Percentiles rank a stretch among this genome's conserved stretches.
phyloP scores from a whole-genome alignment of 1,139 yeast species.

The Williopsis jadinii region DNA sequence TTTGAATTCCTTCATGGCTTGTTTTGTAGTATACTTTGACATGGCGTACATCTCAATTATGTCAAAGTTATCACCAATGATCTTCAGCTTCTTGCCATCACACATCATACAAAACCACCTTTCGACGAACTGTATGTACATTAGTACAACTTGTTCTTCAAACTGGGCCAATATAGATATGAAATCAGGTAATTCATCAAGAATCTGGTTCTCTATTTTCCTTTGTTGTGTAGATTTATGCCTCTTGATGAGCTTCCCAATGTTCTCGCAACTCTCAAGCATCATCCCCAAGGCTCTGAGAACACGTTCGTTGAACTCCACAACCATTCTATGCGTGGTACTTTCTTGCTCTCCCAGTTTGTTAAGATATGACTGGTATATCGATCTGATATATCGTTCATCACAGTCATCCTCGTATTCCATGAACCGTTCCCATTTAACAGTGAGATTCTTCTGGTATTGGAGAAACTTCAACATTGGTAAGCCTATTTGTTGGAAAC shows the following conservation, averaged over 20 bases:
- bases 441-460: slow-evolving; percentile 9
- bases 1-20: slow-evolving; percentile 16
- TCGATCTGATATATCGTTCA: slow-evolving; percentile 23
- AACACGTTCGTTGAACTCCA: slow-evolving; percentile 22
- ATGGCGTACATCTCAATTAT: slow-evolving; percentile 27
- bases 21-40: slow-evolving; percentile 23
- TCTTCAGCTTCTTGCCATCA: slow-evolving; percentile 23
- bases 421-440: slow-evolving; percentile 17
- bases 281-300: slow-evolving; percentile 22
- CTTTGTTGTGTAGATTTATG: slow-evolving; percentile 26
- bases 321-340: slow-evolving; percentile 19
- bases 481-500: slow-evolving; percentile 6
- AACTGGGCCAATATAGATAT: slow-evolving; percentile 15
- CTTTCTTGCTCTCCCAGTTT: slow-evolving; percentile 11
- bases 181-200: slow-evolving; percentile 26
- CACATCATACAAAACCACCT: slow-evolving; percentile 25
- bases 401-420: slow-evolving; percentile 12
- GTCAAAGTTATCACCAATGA: slow-evolving; percentile 28
- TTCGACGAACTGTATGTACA: slow-evolving; percentile 20
- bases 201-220: slow-evolving; percentile 23
- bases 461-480: slow-evolving; percentile 8
- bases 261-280: slow-evolving; percentile 19
- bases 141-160: slow-evolving; percentile 15
- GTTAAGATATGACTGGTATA: slow-evolving; percentile 22
- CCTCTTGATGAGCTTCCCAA: slow-evolving; percentile 23